phyloP scores from a whole-genome alignment of 352 stramenopile species.

The Thalassiosira pacifica region DNA sequence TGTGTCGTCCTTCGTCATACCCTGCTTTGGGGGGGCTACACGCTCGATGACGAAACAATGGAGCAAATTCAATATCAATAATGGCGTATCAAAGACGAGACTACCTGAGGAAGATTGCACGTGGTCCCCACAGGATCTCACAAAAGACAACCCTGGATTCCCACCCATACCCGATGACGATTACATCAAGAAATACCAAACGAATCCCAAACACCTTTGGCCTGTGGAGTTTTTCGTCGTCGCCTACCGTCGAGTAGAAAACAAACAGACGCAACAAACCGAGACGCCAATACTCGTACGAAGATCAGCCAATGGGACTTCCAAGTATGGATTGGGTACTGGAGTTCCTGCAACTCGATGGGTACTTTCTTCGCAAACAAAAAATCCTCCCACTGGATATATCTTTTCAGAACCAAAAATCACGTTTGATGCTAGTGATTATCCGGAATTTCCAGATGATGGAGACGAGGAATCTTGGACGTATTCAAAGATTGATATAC shows the following conservation, averaged over 20 bases:
- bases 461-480: slow-evolving; percentile 36
- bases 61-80: neutral
- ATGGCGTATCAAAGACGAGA: too few species aligned
- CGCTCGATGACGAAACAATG: too few species aligned
- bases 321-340: slow-evolving; percentile 62
- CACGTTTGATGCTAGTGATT: slow-evolving; percentile 55
- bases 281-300: slow-evolving; percentile 59
- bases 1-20: too few species aligned
- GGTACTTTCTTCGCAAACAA: slow-evolving; percentile 38
- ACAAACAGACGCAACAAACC: neutral
- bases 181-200: slow-evolving; percentile 68
- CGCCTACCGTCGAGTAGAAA: slow-evolving; percentile 43
- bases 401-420: slow-evolving; percentile 20
- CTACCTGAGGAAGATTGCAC: slow-evolving; percentile 19
- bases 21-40: too few species aligned
- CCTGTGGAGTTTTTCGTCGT: slow-evolving; percentile 68
- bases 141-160: slow-evolving; percentile 43
- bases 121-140: slow-evolving; percentile 60
- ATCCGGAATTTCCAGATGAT: slow-evolving; percentile 55
- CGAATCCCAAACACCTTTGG: slow-evolving; percentile 58
- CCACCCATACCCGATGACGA: slow-evolving; percentile 54
- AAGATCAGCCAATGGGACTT: slow-evolving; percentile 66
- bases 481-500: slow-evolving; percentile 56
- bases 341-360: slow-evolving; percentile 60
- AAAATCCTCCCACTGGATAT: slow-evolving; percentile 50